Evolutionary conservation across 1,284 basidiomycete species (phyloP), one percentile per base, ranked within the genome.

Genomic region (Fomitopsis pinicola): DNA sequence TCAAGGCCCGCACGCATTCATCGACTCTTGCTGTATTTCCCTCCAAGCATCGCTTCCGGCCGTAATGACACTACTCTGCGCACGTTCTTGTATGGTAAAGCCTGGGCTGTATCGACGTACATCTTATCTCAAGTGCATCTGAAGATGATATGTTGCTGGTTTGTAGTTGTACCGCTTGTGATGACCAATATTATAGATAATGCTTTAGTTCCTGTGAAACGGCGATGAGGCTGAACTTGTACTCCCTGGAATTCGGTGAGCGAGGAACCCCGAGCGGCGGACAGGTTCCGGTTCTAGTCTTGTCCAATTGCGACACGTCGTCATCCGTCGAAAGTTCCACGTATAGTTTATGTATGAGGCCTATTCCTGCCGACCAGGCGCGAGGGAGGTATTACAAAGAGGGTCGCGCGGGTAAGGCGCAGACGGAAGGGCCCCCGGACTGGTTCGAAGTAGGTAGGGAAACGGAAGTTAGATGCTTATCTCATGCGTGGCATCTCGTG

Each of bases 81-180:
- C 14, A 19, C 26, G 54, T 54, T 52, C 42, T 46, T 56, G 59
- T 60, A 55, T 40, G 42, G 40, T 30, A 45, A 56, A 40, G 42
- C 46, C 35, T 55, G 38, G 53, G 22, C 9, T 58, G 57, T 59
- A 42, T 55, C 33, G 30, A 42, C 50, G 42, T 19, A n/a, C 42
- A 33, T 50, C 57, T 45, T 30, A 58, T 53, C 52, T 55, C 50
- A 19, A 46, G 28, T 54, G 54, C 55, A 55, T 30, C 45, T n/a
- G 30, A 26, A 22, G 26, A 12, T 33, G 36, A 35, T 35, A 26
- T 28, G 33, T 44, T 33, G 35, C 14, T 15, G 52, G n/a, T 9
- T 35, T 59, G 61, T 59, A 59, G 44, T 42, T 36, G 33, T 59
- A 62, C 54, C 52, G 52, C 44, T 55, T 55, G 50, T 58, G 19